Evolutionary conservation across 345 rosid genomes (phyloP), one percentile per base, ranked within the genome.

Genomic region (Cardamine chenopodiifolia): DNA sequence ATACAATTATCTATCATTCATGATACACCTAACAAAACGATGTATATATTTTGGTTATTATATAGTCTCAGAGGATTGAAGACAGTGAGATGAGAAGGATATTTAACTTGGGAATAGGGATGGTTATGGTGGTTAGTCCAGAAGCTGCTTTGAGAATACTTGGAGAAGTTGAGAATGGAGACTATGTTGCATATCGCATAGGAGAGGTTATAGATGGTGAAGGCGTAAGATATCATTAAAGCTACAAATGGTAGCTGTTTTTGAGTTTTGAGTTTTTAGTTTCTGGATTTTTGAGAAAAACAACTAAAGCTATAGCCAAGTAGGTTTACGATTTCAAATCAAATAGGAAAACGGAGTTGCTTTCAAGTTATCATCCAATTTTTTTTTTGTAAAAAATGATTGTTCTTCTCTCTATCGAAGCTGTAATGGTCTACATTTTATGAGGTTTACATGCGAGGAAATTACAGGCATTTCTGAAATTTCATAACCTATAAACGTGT

Each of bases 61-160:
- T 66, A 50, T 40, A 40, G 98, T 88, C 74, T 40, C 97, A 97
- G 66, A 80, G 58, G 4, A 80, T 93, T 62, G 95, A 87, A 72
- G 90, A 87, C 62, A 70, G 80, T 17, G 97, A 89, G 84, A 90
- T 90, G 97, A 85, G 85, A 48, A 82, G 91, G 49, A 87, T 92
- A 17, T 89, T 89, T 58, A 93, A 93, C 79, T 77, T 89, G 90
- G 98, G 98, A 39, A 86, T 90, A 22, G 96, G 96, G 70, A 87
- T 93, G 98, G 95, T 90, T 48, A 71, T 93, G 17, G 84, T 87
- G 17, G 83, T 85, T 48, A 84, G 76, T 48, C 74, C 78, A 22
- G 95, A 88, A 31, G 90, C 89, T 34, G 82, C 91, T 6, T 55
- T 9, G 31, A 67, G 85, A 71, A 78, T 92, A 75, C 79, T 90